These are phyloP conservation scores for Xanthoceras sorbifolium DNA, from an alignment of 345 rosid genomes.

Conservation along the genomic window DNA sequence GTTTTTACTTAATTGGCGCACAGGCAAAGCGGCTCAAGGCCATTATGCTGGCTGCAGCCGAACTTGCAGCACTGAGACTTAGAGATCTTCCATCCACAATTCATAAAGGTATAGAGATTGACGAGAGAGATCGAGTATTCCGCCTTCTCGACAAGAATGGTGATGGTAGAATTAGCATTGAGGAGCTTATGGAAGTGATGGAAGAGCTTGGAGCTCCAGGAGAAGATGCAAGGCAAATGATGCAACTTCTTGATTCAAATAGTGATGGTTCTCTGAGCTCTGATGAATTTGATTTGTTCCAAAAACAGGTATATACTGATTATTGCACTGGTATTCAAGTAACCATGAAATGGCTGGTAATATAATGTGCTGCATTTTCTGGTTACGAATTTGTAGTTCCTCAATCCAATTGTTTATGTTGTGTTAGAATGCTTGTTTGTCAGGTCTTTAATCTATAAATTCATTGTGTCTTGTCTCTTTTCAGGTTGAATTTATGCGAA, in stretches of 20 bases:
- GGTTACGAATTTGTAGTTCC: neutral
- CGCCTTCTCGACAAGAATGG: slow-evolving; percentile 83
- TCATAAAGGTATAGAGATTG: slow-evolving; percentile 48
- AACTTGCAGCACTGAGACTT: slow-evolving; percentile 89
- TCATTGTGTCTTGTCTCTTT: neutral
- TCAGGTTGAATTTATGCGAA: slow-evolving; percentile 78
- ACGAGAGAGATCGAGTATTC: slow-evolving; percentile 67
- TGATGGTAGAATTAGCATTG: slow-evolving; percentile 93
- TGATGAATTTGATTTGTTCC: slow-evolving; percentile 80
- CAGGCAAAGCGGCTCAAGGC: slow-evolving; percentile 89
- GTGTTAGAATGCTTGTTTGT: neutral
- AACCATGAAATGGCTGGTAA: neutral
- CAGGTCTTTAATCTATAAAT: neutral
- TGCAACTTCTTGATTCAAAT: slow-evolving; percentile 89
- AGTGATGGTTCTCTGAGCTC: slow-evolving; percentile 94
- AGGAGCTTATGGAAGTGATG: slow-evolving; percentile 93
- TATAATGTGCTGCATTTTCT: too few species aligned
- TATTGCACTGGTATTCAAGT: neutral
- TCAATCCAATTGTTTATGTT: neutral
- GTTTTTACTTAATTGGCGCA: slow-evolving; percentile 1
- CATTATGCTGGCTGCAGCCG: slow-evolving; percentile 95
- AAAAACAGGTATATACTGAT: slow-evolving; percentile 60
- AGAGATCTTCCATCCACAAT: slow-evolving; percentile 64
- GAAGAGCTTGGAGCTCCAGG: slow-evolving; percentile 97
- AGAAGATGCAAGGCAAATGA: slow-evolving; percentile 91